Evolutionary conservation across 2,329 filamentous ascomycete species (phyloP).

Genomic region (Trichothecium sympodiale): DNA sequence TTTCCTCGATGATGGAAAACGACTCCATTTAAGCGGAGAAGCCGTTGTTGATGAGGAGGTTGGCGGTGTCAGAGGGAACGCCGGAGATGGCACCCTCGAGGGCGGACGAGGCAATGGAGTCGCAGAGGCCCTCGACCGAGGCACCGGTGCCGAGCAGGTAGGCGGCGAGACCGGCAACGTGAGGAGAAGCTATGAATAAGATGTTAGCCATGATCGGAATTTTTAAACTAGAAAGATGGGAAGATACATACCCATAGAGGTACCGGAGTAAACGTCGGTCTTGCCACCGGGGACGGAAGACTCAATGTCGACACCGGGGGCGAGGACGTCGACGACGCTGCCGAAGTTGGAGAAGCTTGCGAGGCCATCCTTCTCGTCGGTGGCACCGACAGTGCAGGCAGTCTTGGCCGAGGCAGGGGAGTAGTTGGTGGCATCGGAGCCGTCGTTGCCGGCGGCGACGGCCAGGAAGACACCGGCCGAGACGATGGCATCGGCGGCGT

Average conservation of each 20-base stretch:
- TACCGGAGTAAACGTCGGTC: constrained; percentile 30
- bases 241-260: constrained; percentile 23
- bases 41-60: constrained; percentile 15
- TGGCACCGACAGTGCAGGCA: constrained; percentile 40
- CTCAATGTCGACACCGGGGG: constrained; percentile 34
- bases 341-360: constrained; percentile 43
- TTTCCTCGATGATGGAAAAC: too few species aligned
- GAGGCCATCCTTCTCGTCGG: constrained; percentile 20
- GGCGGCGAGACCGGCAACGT: constrained; percentile 29
- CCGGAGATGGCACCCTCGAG: constrained; percentile 24
- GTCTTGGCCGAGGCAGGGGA: constrained; percentile 32
- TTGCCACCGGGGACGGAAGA: constrained; percentile 35
- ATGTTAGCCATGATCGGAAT: too few species aligned
- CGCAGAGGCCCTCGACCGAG: constrained; percentile 9
- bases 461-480: constrained; percentile 35
- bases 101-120: constrained; percentile 12
- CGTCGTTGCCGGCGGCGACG: constrained; percentile 44
- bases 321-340: constrained; percentile 36
- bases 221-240: too few species aligned
- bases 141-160: constrained; percentile 32
- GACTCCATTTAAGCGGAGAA: neutral
- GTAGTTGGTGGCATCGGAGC: constrained; percentile 27
- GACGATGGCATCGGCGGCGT: constrained; percentile 31
- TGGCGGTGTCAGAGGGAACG: constrained; percentile 11
- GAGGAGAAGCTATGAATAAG: constrained; percentile 18